Base-by-base conservation (phyloP, 768 basidiomycete genomes). In the Suillus plorans region DNA sequence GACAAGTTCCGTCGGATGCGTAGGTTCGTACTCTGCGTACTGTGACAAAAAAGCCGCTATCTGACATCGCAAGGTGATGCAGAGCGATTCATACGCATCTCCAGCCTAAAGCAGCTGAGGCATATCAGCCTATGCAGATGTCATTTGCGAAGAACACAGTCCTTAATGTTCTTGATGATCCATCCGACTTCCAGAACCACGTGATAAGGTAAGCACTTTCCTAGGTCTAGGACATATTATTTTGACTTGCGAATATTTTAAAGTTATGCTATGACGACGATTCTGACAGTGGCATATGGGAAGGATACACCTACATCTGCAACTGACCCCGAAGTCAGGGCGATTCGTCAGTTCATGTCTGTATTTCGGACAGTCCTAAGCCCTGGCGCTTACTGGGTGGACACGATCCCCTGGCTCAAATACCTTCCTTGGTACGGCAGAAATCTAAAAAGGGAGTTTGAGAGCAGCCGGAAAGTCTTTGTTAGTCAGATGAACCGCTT, bases 231-330 rank as follows among this genome's bases (percentile, higher is more conserved):
- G 3, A 8, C 8, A 16, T 49, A 49, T 25, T 52, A 25, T n/a
- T 47, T n/a, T 14, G 25, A 50, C 49, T 28, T 50, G 7, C 25
- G 6, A 14, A 8, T 52, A 18, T 52, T 52, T 13, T n/a, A 5
- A 56, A 56, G 34, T 56, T 56, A 56, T 56, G 20, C 53, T 56
- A 34, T 36, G n/a, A 56, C 53, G 53, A 56, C 53, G 34, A 36
- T 56, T n/a, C n/a, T 56, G 53, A 36, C 31, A 56, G 53, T 56
- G 20, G 20, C 34, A n/a, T 36, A n/a, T 36, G 53, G 53, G 53
- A 56, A 56, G 53, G 12, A 20, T 18, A 56, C 53, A 7, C 34
- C 53, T 6, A 56, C 53, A 1, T 56, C 53, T 56, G 53, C 34
- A 6, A 10, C 53, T n/a, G 53, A 56, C n/a, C 53, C 53, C 12